These are phyloP conservation scores for Cercospora sp. DNA, from an alignment of 2,329 filamentous ascomycete species.

Conservation along the genomic window DNA sequence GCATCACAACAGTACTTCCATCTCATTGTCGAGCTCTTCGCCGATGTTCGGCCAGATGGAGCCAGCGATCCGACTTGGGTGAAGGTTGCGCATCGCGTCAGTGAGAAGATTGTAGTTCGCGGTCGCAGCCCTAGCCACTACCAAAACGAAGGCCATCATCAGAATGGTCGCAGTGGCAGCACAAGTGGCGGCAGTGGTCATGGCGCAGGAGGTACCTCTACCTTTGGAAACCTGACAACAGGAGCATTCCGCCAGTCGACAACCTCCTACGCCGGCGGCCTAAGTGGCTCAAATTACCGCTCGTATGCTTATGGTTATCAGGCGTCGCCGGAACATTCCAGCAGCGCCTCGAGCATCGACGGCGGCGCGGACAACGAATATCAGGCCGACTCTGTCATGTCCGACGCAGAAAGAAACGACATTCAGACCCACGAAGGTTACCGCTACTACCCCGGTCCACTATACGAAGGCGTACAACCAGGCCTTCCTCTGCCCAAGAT, in stretches of 20 bases:
- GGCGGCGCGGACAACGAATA: constrained; percentile 38
- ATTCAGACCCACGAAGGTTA: constrained; percentile 48
- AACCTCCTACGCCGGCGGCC: constrained; percentile 29
- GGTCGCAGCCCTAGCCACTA: constrained; percentile 74
- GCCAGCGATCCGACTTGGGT: constrained; percentile 59
- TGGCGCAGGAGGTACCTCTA: constrained; percentile 36
- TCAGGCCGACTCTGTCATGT: constrained; percentile 43
- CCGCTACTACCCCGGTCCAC: constrained; percentile 49
- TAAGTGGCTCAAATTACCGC: constrained; percentile 34
- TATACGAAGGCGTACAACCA: constrained; percentile 45
- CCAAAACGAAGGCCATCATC: constrained; percentile 49
- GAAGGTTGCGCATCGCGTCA: constrained; percentile 71
- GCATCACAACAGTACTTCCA: constrained; percentile 93
- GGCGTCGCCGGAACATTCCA: constrained; percentile 42
- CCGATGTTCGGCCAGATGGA: constrained; percentile 58
- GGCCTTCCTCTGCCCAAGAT: constrained; percentile 37
- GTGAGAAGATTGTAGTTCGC: constrained; percentile 82
- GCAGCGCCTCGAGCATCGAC: constrained; percentile 43
- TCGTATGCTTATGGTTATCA: constrained; percentile 33
- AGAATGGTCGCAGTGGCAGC: constrained; percentile 64
- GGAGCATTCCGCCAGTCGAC: constrained; percentile 33
- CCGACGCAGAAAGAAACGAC: constrained; percentile 46
- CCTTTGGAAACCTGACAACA: constrained; percentile 36
- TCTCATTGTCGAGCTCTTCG: constrained; percentile 81
- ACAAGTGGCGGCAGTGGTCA: constrained; percentile 58